phyloP scores from a whole-genome alignment of 768 basidiomycete species.

The Mycena galericulata region DNA sequence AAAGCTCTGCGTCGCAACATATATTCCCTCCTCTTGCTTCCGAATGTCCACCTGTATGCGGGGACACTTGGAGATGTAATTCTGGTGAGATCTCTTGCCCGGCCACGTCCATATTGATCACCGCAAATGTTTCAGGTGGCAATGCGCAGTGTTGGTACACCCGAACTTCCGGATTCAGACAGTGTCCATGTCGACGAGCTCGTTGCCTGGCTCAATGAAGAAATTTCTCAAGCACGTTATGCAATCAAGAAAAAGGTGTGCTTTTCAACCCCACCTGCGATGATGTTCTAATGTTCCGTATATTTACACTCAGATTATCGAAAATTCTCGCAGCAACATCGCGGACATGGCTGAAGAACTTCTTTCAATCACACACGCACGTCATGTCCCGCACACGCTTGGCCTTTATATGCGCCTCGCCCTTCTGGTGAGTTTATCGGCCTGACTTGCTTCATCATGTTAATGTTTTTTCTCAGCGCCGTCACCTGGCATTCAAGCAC shows the following conservation, averaged over 20 bases:
- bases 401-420: slow-evolving; percentile 19
- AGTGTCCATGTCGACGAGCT: slow-evolving; percentile 13
- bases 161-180: slow-evolving; percentile 8
- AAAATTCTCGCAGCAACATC: neutral
- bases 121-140: neutral
- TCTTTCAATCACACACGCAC: slow-evolving; percentile 5
- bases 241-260: slow-evolving; percentile 10
- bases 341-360: neutral
- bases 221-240: slow-evolving; percentile 19
- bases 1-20: slow-evolving; percentile 12
- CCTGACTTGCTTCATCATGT: neutral
- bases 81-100: neutral
- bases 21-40: slow-evolving; percentile 14
- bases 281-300: neutral
- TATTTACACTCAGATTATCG: slow-evolving; percentile 10
- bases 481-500: slow-evolving; percentile 1
- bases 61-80: slow-evolving; percentile 14
- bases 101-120: neutral
- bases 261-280: neutral
- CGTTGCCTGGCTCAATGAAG: neutral
- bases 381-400: slow-evolving; percentile 8
- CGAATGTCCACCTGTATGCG: slow-evolving; percentile 15
- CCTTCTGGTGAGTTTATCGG: slow-evolving; percentile 12
- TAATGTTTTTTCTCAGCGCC: neutral
- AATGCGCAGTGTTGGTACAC: slow-evolving; percentile 2